A percentile compares a stretch with the other conserved stretches of the same genome.
Conservation (phyloP, 2,329 filamentous ascomycete species). For the Chaetomium olivaceum region DNA sequence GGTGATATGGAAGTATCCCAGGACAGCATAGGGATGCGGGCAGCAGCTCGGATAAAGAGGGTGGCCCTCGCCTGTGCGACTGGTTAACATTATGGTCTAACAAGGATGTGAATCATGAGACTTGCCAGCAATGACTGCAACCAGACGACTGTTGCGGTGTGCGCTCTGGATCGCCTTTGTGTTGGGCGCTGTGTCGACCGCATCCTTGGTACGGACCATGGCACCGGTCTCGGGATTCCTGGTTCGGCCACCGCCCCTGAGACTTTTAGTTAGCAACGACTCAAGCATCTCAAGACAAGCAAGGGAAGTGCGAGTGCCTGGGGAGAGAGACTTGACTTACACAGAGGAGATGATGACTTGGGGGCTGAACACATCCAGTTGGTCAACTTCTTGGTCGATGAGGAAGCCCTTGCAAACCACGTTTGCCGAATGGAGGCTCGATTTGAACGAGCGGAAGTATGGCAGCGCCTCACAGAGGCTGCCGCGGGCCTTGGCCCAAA, state of each 20-base stretch:
- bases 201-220: slow-evolving; percentile 43
- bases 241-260: slow-evolving; percentile 55
- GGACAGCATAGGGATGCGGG: slow-evolving; percentile 62
- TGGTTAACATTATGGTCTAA: neutral
- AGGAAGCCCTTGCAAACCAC: slow-evolving; percentile 58
- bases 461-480: slow-evolving; percentile 64
- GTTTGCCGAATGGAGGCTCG: slow-evolving; percentile 55
- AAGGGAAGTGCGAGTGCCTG: too few relatives aligned
- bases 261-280: neutral
- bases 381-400: slow-evolving; percentile 55
- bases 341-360: slow-evolving; percentile 65
- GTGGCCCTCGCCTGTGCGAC: slow-evolving; percentile 51
- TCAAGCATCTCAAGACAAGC: neutral
- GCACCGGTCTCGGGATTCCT: slow-evolving; percentile 47
- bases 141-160: slow-evolving; percentile 47
- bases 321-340: slow-evolving; percentile 43
- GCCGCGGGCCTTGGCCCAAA: slow-evolving; percentile 60
- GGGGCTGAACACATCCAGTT: slow-evolving; percentile 58
- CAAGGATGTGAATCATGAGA: neutral
- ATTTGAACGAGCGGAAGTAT: slow-evolving; percentile 63
- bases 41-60: slow-evolving; percentile 49
- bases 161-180: slow-evolving; percentile 48
- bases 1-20: slow-evolving; percentile 69
- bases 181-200: slow-evolving; percentile 11
- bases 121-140: slow-evolving; percentile 58